These are phyloP conservation scores for Eucalyptus grandis DNA, from an alignment of 345 rosid genomes.

Conservation along the genomic window DNA sequence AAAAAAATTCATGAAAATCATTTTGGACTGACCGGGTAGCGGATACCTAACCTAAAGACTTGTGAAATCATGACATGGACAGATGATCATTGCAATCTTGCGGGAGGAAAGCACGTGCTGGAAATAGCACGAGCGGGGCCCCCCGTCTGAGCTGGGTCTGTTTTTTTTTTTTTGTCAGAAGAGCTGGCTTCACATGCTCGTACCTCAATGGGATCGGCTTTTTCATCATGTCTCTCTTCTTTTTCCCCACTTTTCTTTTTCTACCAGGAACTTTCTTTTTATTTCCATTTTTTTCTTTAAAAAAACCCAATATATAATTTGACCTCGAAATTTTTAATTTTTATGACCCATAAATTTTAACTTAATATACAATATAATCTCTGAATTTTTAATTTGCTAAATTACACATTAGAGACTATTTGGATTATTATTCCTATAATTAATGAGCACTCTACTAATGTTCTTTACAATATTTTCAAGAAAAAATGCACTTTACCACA, in stretches of 20 bases:
- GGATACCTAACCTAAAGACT: not conserved
- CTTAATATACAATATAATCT: too few species aligned
- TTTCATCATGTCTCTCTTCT: not conserved
- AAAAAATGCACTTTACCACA: too few species aligned
- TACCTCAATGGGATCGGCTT: not conserved
- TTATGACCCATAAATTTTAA: accelerated
- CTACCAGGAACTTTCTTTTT: not conserved
- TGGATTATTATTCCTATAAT: too few species aligned
- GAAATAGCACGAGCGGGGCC: not conserved
- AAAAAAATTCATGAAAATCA: not conserved
- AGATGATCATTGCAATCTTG: not conserved
- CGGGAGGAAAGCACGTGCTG: not conserved
- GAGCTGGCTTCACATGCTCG: not conserved
- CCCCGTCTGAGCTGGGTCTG: not conserved
- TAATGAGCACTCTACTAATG: too few species aligned
- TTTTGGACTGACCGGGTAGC: not conserved
- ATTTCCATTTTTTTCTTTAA: accelerated
- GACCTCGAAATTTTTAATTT: too few species aligned
- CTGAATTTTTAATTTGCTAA: accelerated
- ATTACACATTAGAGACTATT: too few species aligned
- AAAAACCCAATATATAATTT: too few species aligned
- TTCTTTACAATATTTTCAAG: too few species aligned
- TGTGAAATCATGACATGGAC: not conserved
- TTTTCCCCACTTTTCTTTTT: not conserved
- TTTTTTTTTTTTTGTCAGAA: too few species aligned